Percentiles rank a stretch among this genome's conserved stretches.
Conservation (phyloP, 139 green algal genomes). For the Limnomonas spitsbergensis region DNA sequence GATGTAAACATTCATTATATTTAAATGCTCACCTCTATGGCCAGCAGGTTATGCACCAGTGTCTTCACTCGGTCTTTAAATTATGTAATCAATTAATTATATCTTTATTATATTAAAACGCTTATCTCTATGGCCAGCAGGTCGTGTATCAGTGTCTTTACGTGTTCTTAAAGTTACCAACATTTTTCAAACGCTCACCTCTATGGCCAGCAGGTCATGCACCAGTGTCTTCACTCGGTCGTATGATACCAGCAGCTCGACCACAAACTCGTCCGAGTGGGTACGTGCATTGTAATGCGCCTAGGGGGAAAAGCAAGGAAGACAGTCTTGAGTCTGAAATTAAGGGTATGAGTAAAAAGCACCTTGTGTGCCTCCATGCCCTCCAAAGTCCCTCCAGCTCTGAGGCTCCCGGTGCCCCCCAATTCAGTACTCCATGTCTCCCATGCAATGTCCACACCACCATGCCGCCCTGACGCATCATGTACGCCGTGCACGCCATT, state of each 20-base stretch:
- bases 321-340: not conserved
- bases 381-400: not conserved
- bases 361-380: not conserved
- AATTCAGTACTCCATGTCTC: no score
- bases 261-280: slow-evolving; percentile 83
- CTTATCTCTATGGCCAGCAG: slow-evolving; percentile 71
- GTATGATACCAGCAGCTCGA: slow-evolving; percentile 68
- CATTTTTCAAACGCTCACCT: no score
- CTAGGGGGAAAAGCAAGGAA: slow-evolving; percentile 37
- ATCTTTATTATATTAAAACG: no score
- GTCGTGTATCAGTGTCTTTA: slow-evolving; percentile 66
- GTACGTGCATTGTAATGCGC: slow-evolving; percentile 75
- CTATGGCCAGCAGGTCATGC: slow-evolving; percentile 70
- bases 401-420: no score
- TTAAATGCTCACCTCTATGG: slow-evolving; percentile 63
- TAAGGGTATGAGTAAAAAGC: not conserved
- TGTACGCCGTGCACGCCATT: no score
- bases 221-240: slow-evolving; percentile 71
- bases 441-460: no score
- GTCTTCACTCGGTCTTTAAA: slow-evolving; percentile 65
- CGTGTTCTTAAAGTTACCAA: slow-evolving; percentile 69
- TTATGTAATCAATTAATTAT: no score
- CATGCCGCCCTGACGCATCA: no score
- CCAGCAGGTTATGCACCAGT: slow-evolving; percentile 72
- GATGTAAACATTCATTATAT: no score